Evolutionary conservation across 2,329 filamentous ascomycete species (phyloP).

Genomic region (Penicillium sp.): DNA sequence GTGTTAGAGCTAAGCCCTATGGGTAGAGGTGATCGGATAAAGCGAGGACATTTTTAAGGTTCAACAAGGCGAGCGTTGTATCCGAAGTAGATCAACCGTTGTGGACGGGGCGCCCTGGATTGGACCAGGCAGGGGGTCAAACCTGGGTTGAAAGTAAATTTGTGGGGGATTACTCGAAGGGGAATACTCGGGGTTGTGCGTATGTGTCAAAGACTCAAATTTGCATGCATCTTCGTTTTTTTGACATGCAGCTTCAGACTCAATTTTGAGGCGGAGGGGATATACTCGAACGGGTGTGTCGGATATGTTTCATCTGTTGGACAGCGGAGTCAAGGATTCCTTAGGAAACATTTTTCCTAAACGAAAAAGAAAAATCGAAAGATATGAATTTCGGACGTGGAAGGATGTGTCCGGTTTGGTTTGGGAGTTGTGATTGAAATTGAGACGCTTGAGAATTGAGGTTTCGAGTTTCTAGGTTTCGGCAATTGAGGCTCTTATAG

Average conservation of each 20-base stretch:
- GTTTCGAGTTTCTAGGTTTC: not conserved
- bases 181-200: not conserved
- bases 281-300: not conserved
- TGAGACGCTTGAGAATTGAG: not conserved
- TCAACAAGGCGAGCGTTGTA: not conserved
- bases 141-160: not conserved
- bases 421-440: not conserved
- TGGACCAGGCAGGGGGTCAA: no score
- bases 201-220: not conserved
- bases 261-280: not conserved
- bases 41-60: not conserved
- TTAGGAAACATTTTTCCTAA: not conserved
- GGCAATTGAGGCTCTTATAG: constrained; percentile 1
- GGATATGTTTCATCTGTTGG: not conserved
- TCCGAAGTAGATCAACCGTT: constrained; percentile 3
- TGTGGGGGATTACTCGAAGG: not conserved
- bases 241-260: not conserved
- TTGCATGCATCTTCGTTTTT: not conserved
- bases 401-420: not conserved
- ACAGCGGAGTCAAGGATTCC: not conserved
- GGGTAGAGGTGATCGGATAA: not conserved
- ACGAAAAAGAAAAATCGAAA: not conserved
- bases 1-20: not conserved
- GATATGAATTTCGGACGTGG: not conserved
- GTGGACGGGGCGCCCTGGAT: not conserved